A percentile compares a stretch with the other conserved stretches of the same genome.
Conservation (phyloP, 768 basidiomycete species). For the Podaxis sp. region DNA sequence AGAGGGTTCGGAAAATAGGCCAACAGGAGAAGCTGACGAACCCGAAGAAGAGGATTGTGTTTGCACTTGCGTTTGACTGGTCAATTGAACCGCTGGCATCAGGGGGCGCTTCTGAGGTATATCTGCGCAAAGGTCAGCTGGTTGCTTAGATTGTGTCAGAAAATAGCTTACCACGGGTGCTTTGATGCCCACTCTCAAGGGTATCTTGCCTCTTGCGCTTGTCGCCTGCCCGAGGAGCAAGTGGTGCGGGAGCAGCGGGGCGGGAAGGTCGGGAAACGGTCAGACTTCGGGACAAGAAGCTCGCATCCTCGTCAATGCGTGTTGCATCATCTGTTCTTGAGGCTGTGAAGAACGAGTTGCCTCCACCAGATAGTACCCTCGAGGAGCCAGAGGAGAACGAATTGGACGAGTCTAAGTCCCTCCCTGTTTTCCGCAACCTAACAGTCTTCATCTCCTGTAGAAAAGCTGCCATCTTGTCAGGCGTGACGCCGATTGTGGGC, state of each 20-base stretch:
- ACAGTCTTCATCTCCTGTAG: conserved; percentile 77
- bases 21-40: conserved; percentile 5
- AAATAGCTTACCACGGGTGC: background rate
- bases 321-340: conserved; percentile 5
- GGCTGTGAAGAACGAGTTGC: background rate
- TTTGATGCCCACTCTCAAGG: background rate
- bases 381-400: conserved; percentile 10
- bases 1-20: conserved; percentile 10
- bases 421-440: conserved; percentile 51
- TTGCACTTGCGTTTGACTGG: background rate
- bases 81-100: background rate
- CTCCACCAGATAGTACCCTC: background rate
- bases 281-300: conserved; percentile 5
- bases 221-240: conserved; percentile 15
- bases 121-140: background rate
- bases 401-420: conserved; percentile 12
- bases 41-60: background rate
- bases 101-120: background rate
- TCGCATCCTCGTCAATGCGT: background rate
- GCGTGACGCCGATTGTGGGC: conserved; percentile 67
- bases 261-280: conserved; percentile 1
- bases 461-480: conserved; percentile 83
- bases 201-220: conserved; percentile 25
- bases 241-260: background rate
- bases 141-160: background rate